A percentile compares a stretch with the other conserved stretches of the same genome.
Evolutionary conservation across 2,329 filamentous ascomycete species (phyloP).

Genomic region (Beauveria varroae): DNA sequence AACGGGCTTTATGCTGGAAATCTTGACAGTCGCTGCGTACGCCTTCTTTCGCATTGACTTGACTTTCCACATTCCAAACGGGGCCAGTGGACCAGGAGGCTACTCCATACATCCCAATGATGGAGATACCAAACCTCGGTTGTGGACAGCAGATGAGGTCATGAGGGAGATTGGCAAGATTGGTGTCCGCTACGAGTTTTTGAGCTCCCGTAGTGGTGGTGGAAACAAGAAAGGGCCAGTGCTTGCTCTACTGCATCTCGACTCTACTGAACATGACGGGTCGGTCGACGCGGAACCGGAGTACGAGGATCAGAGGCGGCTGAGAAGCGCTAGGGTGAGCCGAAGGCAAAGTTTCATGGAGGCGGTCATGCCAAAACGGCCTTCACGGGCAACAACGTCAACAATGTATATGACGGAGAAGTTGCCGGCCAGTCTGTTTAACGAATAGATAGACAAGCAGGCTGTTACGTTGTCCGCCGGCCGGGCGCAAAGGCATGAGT

Average conservation of each 20-base stretch:
- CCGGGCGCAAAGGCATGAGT: background rate
- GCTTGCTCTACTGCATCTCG: background rate
- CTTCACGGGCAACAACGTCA: background rate
- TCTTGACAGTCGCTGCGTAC: constrained; percentile 20
- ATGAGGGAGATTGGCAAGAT: background rate
- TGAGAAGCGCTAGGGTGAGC: background rate
- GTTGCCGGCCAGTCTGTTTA: background rate
- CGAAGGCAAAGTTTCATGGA: constrained; percentile 4
- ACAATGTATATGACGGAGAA: background rate
- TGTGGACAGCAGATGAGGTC: background rate
- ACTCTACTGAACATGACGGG: background rate
- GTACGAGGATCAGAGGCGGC: background rate
- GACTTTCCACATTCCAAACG: constrained; percentile 24
- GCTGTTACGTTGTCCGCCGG: background rate
- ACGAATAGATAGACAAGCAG: background rate
- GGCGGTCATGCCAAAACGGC: background rate
- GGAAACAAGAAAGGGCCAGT: background rate
- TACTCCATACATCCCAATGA: background rate
- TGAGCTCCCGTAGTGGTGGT: background rate
- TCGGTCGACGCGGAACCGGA: background rate
- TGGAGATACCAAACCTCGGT: background rate
- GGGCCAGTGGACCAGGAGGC: constrained; percentile 8
- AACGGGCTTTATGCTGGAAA: constrained; percentile 27
- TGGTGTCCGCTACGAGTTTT: background rate
- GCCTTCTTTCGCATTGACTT: constrained; percentile 22